Evolutionary conservation across 2,329 filamentous ascomycete species (phyloP).

Genomic region (Bipolaris gigantea): DNA sequence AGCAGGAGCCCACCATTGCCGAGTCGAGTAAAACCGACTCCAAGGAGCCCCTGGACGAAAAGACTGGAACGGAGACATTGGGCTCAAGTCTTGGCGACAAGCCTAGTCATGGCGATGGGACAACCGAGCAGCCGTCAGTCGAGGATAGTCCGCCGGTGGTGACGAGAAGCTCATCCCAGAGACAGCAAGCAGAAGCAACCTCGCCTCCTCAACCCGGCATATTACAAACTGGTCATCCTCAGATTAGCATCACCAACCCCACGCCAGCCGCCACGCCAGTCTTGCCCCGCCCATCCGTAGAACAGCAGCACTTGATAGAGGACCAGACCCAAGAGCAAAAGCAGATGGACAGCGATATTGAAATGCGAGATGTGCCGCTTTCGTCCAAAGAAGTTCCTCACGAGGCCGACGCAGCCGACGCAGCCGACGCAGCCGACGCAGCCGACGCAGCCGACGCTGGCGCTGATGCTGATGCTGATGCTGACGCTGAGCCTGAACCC

Average conservation of each 20-base stretch:
- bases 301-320: slow-evolving; percentile 50
- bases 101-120: slow-evolving; percentile 25
- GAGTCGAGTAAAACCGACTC: slow-evolving; percentile 51
- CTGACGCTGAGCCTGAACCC: slow-evolving; percentile 28
- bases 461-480: no score
- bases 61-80: slow-evolving; percentile 36
- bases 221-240: slow-evolving; percentile 41
- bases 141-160: slow-evolving; percentile 32
- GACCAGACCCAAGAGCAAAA: slow-evolving; percentile 54
- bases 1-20: slow-evolving; percentile 51
- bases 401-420: slow-evolving; percentile 31
- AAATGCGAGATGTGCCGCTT: slow-evolving; percentile 65
- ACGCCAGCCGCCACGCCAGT: slow-evolving; percentile 48
- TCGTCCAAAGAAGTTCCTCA: slow-evolving; percentile 55
- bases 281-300: slow-evolving; percentile 39
- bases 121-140: slow-evolving; percentile 24
- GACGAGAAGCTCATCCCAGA: slow-evolving; percentile 39
- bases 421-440: slow-evolving; percentile 37
- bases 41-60: slow-evolving; percentile 52
- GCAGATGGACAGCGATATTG: slow-evolving; percentile 57
- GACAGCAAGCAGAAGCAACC: slow-evolving; percentile 34
- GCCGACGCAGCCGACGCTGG: slow-evolving; percentile 29
- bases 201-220: slow-evolving; percentile 38
- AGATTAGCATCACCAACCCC: slow-evolving; percentile 50
- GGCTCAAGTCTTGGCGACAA: slow-evolving; percentile 29